Evolutionary conservation across 345 rosid species (phyloP), one percentile per base, ranked within the genome.

Genomic region (Corchorus olitorius): DNA sequence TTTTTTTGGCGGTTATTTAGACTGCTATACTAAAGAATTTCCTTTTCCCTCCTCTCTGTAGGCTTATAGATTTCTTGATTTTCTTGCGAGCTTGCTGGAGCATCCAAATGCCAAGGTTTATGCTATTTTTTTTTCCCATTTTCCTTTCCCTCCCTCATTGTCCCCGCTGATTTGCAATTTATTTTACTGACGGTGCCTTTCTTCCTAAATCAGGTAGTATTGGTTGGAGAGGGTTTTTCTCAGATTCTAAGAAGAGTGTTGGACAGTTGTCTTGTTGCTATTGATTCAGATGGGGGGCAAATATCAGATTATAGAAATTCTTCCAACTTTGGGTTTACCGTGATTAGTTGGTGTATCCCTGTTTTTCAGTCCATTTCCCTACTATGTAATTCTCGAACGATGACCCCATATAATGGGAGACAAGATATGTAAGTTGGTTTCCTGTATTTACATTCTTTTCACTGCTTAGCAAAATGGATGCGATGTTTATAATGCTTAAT

Each of bases 61-160:
- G 99, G 89, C 89, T 70, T 83, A 86, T 84, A 81, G 92, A 74
- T 92, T 80, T 83, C 91, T 96, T 50, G 92, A 83, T 73, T 96
- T 96, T 79, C 82, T 93, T 76, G 89, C 92, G 78, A 76, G 88
- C 82, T 82, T 96, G 79, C 68, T 93, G 87, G 98, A 96, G 84
- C 99, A 96, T 91, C 98, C 97, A 7, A 79, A 58, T 73, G 88
- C 94, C 60, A 91, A 91, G 97, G 99, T 96, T 67, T 73, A 33
- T 71, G 56, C 78, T 74, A 58, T 69, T 48, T 60, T 64, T 49
- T 27, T 73, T 48, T 45, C 54, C 3, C 43, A 39, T 1, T 39
- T 6, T 39, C 43, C 43, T 39, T 39, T 46, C 34, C 53, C 35
- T 68, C 55, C 27, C 3, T 5, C n/a, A 27, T 27, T 27, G 27